Base-by-base conservation (phyloP, 2,329 filamentous ascomycete species). In the Sporothrix phasma region DNA sequence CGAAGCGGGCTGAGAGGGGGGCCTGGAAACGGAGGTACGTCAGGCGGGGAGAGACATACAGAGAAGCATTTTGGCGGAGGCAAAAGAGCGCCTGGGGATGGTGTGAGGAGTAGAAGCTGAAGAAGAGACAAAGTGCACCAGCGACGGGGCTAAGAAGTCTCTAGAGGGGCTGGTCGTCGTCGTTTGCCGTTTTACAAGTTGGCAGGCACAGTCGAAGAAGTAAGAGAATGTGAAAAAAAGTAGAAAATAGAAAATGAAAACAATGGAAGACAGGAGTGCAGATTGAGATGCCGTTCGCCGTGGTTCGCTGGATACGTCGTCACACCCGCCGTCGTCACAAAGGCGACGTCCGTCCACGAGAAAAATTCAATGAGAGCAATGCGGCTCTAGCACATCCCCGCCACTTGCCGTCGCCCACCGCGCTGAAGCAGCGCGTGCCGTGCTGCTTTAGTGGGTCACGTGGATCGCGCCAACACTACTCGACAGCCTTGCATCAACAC, bases 61-160 rank as follows among this genome's bases (percentile, higher is more conserved):
- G 53, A 65, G 64, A 53, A 65, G 61, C 64, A 65, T 63, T 22
- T 39, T 61, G 54, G 7, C n/a, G n/a, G n/a, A n/a, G n/a, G n/a
- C n/a, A n/a, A n/a, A n/a, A n/a, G n/a, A n/a, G n/a, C n/a, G n/a
- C n/a, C n/a, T n/a, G n/a, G n/a, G n/a, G n/a, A n/a, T n/a, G n/a
- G 15, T 13, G 54, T n/a, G 22, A 3, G 54, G 13, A 10, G 17
- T 22, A 39, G n/a, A 46, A 7, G n/a, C 37, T 37, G 26, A 26
- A 13, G 59, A 31, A 8, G 22, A 19, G 24, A 59, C 3, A 17
- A 6, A 22, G 45, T 13, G 54, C 43, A 46, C 19, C 13, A n/a
- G 8, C 49, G 11, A 5, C 5, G 31, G 51, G 31, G 19, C 7
- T n/a, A 56, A 24, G 22, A 4, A 22, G 10, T 15, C 19, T 39